Evolutionary conservation across 306 rosid species (phyloP), one percentile per base, ranked within the genome.

Genomic region (Trichosanthes cucumerina): DNA sequence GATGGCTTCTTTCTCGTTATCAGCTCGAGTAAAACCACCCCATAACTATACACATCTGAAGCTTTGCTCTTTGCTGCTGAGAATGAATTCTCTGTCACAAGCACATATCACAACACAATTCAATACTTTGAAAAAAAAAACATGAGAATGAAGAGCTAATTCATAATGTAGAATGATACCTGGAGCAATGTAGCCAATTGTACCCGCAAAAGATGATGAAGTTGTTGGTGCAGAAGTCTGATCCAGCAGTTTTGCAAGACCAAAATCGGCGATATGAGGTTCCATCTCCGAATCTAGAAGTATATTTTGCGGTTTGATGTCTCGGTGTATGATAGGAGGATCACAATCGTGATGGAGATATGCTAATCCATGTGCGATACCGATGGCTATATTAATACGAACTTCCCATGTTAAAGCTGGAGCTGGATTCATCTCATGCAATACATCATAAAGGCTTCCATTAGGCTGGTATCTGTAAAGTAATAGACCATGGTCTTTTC

Each of bases 281-380:
- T 86, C 96, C 98, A 92, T 89, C 21, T 92, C 95, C 26, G 87
- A 82, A 81, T 92, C 97, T 24, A 92, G 63, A 76, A 94, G 97
- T 70, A 94, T 90, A 80, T 94, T 94, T 46, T 65, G 84, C 10
- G 97, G 93, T 75, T 94, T 92, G 88, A 94, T 86, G 86, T 94
- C 98, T 11, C 95, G 84, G 83, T 94, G 97, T 58, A 92, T 89
- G 58, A 94, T 89, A 65, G 88, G 75, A 84, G 96, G 97, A 64
- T 87, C 90, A 58, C 91, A 94, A 81, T 94, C 96, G 60, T 85
- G 80, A 79, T 94, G 97, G 63, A 94, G 95, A 84, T 94, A 92
- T 12, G 87, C 82, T 80, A 94, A 66, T 38, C 93, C 98, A 56
- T 92, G 91, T 46, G 97, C 95, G 62, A 84, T 82, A 80, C 97